Evolutionary conservation across 805 yeast genomes (phyloP), one percentile per base, ranked within the genome.

Genomic region (Candida succiphila): DNA sequence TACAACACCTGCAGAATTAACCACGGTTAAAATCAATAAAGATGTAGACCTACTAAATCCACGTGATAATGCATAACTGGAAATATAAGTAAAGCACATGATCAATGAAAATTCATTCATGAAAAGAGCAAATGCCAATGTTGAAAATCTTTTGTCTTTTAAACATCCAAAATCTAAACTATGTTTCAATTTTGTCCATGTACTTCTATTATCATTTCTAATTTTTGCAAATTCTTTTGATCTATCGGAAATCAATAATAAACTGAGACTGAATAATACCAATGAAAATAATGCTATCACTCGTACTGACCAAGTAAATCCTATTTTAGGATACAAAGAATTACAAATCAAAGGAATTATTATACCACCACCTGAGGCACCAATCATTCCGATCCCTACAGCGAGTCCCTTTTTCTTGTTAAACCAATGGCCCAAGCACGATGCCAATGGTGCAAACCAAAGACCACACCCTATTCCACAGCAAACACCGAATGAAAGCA

Each of bases 391-490:
- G 3, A 76, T 41, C 0, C 85, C 83, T 24, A 75, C 58, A 5
- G 79, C 82, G 35, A 64, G 48, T 0, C 79, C 85, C 38, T 84
- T 61, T 37, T 65, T 69, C 24, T 53, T 57, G 36, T 57, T 49
- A 44, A 78, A 80, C 72, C 79, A 78, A 43, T 80, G 87, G 27
- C 77, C 66, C 28, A 72, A 46, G 10, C 71, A 67, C 19, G 66
- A 61, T 0, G 75, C 77, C 28, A 63, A 47, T 7, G 72, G 64
- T 13, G 69, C 45, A 39, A 61, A 47, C 9, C 69, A 45, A 29
- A 72, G 43, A 1, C 75, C 68, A 33, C 68, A 59, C 0, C 76
- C 78, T 14, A 58, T 46, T 13, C 70, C 64, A 25, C 62, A 48
- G 19, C 62, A 45, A 4, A 69, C 43, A 21, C 79, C 70, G 48